phyloP scores from a whole-genome alignment of 805 yeast species.

The Metschnikowia anglica region DNA sequence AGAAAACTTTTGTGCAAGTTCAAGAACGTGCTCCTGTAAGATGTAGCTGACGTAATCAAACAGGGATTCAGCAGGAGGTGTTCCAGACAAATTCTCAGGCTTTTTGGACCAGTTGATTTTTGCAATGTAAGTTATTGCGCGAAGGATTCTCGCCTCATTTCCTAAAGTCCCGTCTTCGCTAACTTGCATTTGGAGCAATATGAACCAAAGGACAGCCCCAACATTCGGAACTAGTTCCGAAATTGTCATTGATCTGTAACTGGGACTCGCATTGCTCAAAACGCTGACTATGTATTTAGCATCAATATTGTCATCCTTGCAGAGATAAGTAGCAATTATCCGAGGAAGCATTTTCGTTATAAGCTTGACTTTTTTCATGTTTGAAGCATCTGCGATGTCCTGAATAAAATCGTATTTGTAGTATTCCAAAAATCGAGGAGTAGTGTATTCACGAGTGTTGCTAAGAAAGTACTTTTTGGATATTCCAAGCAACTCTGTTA shows the following conservation, averaged over 20 bases:
- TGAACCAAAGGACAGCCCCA: conserved; percentile 41
- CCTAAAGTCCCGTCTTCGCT: conserved; percentile 29
- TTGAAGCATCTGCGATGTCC: conserved; percentile 56
- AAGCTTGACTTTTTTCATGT: conserved; percentile 46
- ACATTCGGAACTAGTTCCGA: conserved; percentile 37
- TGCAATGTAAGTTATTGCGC: conserved; percentile 45
- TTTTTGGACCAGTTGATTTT: conserved; percentile 24
- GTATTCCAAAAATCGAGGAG: conserved; percentile 72
- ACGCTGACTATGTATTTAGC: conserved; percentile 51
- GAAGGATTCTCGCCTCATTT: conserved; percentile 36
- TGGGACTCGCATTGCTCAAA: conserved; percentile 52
- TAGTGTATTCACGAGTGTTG: conserved; percentile 68
- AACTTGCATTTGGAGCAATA: conserved; percentile 32
- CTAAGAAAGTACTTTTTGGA: conserved; percentile 59
- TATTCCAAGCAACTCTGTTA: conserved; percentile 67
- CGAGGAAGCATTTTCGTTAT: conserved; percentile 49
- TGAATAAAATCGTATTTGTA: conserved; percentile 62
- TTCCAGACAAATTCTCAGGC: conserved; percentile 7
- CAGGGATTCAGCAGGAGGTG: conserved; percentile 16
- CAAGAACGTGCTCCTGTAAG: conserved; percentile 61
- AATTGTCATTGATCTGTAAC: conserved; percentile 35
- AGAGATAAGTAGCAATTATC: conserved; percentile 58
- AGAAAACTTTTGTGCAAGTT: conserved; percentile 75
- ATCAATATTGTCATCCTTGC: conserved; percentile 49
- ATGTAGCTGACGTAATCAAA: conserved; percentile 29